Evolutionary conservation across 2,329 filamentous ascomycete genomes (phyloP), one percentile per base, ranked within the genome.

Genomic region (Trichophyton benhamiae): DNA sequence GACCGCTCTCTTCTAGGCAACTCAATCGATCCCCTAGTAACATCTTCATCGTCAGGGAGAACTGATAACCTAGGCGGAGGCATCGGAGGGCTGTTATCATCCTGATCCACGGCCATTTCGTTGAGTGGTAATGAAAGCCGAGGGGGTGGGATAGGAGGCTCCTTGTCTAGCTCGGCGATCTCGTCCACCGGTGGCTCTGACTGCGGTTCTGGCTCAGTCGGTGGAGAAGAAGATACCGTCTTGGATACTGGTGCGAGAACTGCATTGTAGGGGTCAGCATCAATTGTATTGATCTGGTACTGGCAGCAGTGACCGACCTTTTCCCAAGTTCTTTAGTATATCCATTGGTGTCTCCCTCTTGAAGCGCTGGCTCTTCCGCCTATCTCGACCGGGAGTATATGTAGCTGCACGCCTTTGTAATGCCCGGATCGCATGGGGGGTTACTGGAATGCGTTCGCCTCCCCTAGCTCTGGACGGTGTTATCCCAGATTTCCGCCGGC

Each of bases 261-360:
- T 80, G 64, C 57, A 33, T 15, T 30, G 42, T 33, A 17, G 15
- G 3, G 3, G 44, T 49, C 60, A 55, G 25, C 22, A 55, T n/a
- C 5, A 20, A 25, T 33, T 3, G 2, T 6, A 22, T 52, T n/a
- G n/a, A n/a, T n/a, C 4, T 20, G 30, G 11, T 20, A 20, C 20
- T 48, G 11, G 58, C 11, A 7, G 30, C 30, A 13, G 8, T 11
- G 27, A 20, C 38, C 44, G 72, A 79, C 80, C 74, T 75, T 74
- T 80, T 59, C 80, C 81, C 7, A 83, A 69, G 60, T 80, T 78
- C 57, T 77, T 74, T 59, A 83, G 68, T 27, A 80, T 76, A 66
- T 82, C 80, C 65, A 82, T 78, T 3, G 80, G 80, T 5, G 81
- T 83, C 67, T 83, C 80, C 46, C 80, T 71, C 66, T 80, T 77